Base-by-base conservation (phyloP, 2,329 filamentous ascomycete species). In the Penicillium corylophilum region DNA sequence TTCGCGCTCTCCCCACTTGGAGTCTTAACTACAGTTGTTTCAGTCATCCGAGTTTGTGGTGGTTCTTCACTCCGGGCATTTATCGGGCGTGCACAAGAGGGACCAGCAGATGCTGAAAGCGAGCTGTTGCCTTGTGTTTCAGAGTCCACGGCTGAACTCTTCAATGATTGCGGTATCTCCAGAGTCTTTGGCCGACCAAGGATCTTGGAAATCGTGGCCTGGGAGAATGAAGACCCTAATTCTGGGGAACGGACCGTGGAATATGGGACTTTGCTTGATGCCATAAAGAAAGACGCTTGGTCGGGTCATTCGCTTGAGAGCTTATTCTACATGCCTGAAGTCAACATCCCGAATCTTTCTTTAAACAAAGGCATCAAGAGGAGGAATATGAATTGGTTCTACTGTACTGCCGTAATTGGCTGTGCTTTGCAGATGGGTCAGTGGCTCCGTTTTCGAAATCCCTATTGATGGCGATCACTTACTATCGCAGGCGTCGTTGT, bases 41-140 rank as follows among this genome's bases (percentile, higher is more conserved):
- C 71, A 0, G 71, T 75, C 0, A 79, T 80, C 9, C 62, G 77
- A 1, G 73, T 79, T 0, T 72, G 72, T n/a, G 76, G 77, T 0
- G 73, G 69, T 1, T 58, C 67, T 1, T 76, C 70, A 48, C 63
- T 79, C 0, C 73, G 73, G 18, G 74, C 77, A 0, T 67, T 79
- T 6, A 68, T 79, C 9, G 77, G 77, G 2, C 64, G 77, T 42
- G 75, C 74, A 0, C 68, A 74, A 33, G 77, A 79, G 54, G 74
- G 70, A 3, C 63, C 65, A 0, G 71, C 74, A 0, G 64, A 67
- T 1, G 72, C 69, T 0, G 77, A 79, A 24, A 60, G 62, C 0
- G 77, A 79, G 22, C 56, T 79, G 0, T 67, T 78, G 51, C 76
- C 76, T 0, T 80, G 76, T 4, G 78, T 77, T 0, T 78, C 75